Evolutionary conservation across 345 rosid species (phyloP).

Genomic region (Populus ilicifolia): DNA sequence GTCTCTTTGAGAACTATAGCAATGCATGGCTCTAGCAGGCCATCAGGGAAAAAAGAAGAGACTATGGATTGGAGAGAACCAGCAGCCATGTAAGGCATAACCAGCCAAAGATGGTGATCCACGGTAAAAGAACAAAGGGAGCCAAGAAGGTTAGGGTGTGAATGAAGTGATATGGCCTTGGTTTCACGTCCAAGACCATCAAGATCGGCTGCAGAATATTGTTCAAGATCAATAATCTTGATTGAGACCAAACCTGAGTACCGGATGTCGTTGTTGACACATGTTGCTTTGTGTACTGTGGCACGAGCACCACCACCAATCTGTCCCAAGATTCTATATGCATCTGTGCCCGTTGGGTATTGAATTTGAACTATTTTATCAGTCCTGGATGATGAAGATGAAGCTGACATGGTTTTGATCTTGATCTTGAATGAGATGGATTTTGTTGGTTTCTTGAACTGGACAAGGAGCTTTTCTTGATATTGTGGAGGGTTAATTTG

Average conservation of each 20-base stretch:
- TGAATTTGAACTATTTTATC: slow-evolving; percentile 12
- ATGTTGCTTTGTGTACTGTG: slow-evolving; percentile 66
- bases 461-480: neutral
- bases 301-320: slow-evolving; percentile 78
- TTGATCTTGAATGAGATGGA: neutral
- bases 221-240: slow-evolving; percentile 77
- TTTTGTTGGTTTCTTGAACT: neutral
- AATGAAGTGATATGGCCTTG: slow-evolving; percentile 72
- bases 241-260: slow-evolving; percentile 61
- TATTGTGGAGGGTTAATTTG: neutral
- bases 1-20: slow-evolving; percentile 67
- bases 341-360: slow-evolving; percentile 55
- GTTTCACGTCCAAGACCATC: slow-evolving; percentile 64
- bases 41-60: slow-evolving; percentile 59
- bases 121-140: slow-evolving; percentile 81
- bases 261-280: slow-evolving; percentile 35
- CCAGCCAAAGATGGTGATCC: slow-evolving; percentile 73
- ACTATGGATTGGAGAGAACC: slow-evolving; percentile 81
- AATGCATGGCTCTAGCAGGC: slow-evolving; percentile 71
- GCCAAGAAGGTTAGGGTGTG: slow-evolving; percentile 73
- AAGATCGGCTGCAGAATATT: slow-evolving; percentile 45
- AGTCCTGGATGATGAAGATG: neutral
- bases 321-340: slow-evolving; percentile 55
- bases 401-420: neutral
- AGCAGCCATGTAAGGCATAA: slow-evolving; percentile 90